A percentile compares a stretch with the other conserved stretches of the same genome.
Evolutionary conservation across 768 basidiomycete genomes (phyloP).

Genomic region (Lentinula aciculospora): DNA sequence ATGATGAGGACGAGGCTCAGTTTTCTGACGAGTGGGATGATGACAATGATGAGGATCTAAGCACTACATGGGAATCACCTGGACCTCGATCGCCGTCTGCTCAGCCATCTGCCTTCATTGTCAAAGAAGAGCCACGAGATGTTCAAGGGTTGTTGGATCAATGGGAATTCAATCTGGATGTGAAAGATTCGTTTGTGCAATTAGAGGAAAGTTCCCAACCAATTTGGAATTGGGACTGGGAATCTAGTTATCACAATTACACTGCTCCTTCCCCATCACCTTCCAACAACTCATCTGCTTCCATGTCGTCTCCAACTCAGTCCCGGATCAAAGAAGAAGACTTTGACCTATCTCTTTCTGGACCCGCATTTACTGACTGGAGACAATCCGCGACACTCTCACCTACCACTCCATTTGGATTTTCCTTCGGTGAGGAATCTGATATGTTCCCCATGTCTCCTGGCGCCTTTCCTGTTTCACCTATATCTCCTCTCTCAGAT

Average conservation of each 20-base stretch:
- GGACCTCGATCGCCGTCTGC: conserved; percentile 60
- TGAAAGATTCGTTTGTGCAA: conserved; percentile 21
- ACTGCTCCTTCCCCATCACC: conserved; percentile 22
- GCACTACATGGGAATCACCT: conserved; percentile 22
- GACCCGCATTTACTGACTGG: conserved; percentile 1
- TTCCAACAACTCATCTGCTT: conserved; percentile 25
- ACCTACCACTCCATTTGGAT: conserved; percentile 1
- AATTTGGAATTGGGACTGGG: conserved; percentile 45
- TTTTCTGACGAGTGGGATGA: conserved; percentile 9
- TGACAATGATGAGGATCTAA: conserved; percentile 33
- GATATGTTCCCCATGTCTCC: not conserved
- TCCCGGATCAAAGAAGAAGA: conserved; percentile 43
- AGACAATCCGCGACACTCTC: conserved; percentile 15
- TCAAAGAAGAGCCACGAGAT: conserved; percentile 60
- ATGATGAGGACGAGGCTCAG: not conserved
- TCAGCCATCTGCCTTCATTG: conserved; percentile 23
- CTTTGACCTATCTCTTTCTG: conserved; percentile 25
- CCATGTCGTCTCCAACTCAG: conserved; percentile 22
- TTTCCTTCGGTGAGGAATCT: not conserved
- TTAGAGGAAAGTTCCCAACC: not conserved
- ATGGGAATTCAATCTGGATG: conserved; percentile 59
- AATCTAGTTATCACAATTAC: conserved; percentile 19
- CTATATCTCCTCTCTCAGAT: conserved; percentile 2
- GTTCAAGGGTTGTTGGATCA: conserved; percentile 61
- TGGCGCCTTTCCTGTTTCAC: not conserved